Percentiles rank a stretch among this genome's conserved stretches.
Conservation (phyloP, 2,329 filamentous ascomycete species). For the Anthostomella pinea region DNA sequence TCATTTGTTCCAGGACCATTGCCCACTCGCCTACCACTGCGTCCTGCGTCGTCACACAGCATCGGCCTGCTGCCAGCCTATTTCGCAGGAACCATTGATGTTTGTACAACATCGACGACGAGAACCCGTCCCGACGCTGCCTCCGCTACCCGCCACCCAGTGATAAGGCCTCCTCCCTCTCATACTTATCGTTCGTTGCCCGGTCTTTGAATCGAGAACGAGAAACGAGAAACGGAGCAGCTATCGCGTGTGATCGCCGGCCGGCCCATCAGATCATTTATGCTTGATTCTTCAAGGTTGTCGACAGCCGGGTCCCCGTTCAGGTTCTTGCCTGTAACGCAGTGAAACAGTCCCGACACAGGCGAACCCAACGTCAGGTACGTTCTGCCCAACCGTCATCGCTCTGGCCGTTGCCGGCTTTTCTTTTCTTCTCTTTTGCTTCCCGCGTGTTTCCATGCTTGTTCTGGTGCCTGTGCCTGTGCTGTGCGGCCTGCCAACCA, state of each 20-base stretch:
- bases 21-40: too few relatives aligned
- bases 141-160: neutral
- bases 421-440: conserved; percentile 9
- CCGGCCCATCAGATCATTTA: conserved; percentile 19
- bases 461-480: too few relatives aligned
- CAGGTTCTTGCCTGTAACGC: too few relatives aligned
- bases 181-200: too few relatives aligned
- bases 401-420: too few relatives aligned
- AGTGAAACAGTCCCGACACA: conserved; percentile 31
- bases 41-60: conserved; percentile 25
- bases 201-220: too few relatives aligned
- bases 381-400: conserved; percentile 13
- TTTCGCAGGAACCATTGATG: conserved; percentile 27
- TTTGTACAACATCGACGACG: conserved; percentile 16
- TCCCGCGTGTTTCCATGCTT: neutral
- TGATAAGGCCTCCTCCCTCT: neutral
- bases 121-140: conserved; percentile 3
- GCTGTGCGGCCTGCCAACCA: too few relatives aligned
- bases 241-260: conserved; percentile 28
- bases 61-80: conserved; percentile 27
- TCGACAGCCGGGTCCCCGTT: conserved; percentile 17
- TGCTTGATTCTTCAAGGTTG: conserved; percentile 18
- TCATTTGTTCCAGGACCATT: too few relatives aligned
- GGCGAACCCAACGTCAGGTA: conserved; percentile 21
- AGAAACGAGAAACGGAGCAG: too few relatives aligned